phyloP scores from a whole-genome alignment of 129 eudicot species.

The Centella asiatica region DNA sequence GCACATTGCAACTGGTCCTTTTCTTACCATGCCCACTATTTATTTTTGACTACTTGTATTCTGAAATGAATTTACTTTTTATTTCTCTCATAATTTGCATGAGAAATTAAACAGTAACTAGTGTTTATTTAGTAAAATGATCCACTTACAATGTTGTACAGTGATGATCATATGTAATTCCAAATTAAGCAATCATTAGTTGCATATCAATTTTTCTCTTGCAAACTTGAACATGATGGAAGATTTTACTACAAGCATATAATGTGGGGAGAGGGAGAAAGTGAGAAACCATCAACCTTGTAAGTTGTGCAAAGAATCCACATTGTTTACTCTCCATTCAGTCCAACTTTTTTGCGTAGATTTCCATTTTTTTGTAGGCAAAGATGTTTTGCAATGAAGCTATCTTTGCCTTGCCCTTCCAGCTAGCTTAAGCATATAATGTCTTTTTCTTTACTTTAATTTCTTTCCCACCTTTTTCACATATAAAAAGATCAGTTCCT shows the following conservation, averaged over 20 bases:
- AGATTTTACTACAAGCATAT: neutral
- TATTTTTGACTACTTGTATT: too few species aligned
- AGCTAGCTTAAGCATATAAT: slow-evolving; percentile 17
- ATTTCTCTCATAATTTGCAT: too few species aligned
- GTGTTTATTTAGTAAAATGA: too few species aligned
- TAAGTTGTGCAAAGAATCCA: slow-evolving; percentile 4
- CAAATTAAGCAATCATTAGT: too few species aligned
- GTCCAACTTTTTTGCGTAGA: neutral
- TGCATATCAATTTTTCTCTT: too few species aligned
- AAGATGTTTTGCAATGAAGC: slow-evolving; percentile 13
- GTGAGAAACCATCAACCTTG: neutral
- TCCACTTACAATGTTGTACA: too few species aligned
- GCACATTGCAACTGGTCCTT: too few species aligned
- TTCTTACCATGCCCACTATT: too few species aligned
- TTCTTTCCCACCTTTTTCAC: neutral
- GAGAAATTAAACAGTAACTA: too few species aligned
- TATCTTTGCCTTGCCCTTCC: slow-evolving; percentile 22
- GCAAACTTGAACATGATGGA: slow-evolving; percentile 4
- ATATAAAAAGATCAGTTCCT: slow-evolving; percentile 12
- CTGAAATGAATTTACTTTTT: too few species aligned
- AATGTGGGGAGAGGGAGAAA: neutral
- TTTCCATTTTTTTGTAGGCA: slow-evolving; percentile 9
- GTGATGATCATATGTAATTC: too few species aligned
- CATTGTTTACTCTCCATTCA: slow-evolving; percentile 6
- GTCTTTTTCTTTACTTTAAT: slow-evolving; percentile 5